Conservation (phyloP, 495 filamentous ascomycete species). For the Cudoniella acicularis region DNA sequence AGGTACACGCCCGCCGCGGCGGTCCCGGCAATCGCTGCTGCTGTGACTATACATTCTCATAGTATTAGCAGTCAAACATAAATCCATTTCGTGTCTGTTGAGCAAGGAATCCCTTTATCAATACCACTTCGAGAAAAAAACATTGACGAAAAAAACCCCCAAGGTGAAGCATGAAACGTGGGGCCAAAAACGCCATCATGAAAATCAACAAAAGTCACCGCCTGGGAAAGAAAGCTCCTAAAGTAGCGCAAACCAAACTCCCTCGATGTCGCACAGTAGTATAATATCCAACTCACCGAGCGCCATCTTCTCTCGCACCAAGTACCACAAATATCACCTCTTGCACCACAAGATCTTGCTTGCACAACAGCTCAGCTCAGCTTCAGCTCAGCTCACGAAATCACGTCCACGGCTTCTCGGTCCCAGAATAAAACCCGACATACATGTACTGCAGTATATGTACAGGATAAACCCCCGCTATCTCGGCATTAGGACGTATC, state of each 20-base stretch:
- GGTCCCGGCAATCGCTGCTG: constrained; percentile 49
- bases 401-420: no score
- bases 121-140: not conserved
- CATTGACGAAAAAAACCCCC: no score
- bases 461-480: no score
- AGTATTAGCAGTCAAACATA: not conserved
- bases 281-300: not conserved
- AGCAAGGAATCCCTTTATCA: not conserved
- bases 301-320: not conserved
- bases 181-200: not conserved
- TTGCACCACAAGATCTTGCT: not conserved
- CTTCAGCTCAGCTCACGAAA: no score
- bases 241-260: not conserved
- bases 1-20: constrained; percentile 56
- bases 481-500: no score
- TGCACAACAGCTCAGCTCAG: no score
- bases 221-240: not conserved
- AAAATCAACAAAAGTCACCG: no score
- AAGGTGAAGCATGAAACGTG: not conserved
- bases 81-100: no score
- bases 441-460: no score
- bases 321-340: not conserved
- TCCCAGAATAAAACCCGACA: no score
- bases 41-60: constrained; percentile 7
- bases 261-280: constrained; percentile 6